Conservation (phyloP, 108 stramenopile genomes). For the Nitzschia palea region DNA sequence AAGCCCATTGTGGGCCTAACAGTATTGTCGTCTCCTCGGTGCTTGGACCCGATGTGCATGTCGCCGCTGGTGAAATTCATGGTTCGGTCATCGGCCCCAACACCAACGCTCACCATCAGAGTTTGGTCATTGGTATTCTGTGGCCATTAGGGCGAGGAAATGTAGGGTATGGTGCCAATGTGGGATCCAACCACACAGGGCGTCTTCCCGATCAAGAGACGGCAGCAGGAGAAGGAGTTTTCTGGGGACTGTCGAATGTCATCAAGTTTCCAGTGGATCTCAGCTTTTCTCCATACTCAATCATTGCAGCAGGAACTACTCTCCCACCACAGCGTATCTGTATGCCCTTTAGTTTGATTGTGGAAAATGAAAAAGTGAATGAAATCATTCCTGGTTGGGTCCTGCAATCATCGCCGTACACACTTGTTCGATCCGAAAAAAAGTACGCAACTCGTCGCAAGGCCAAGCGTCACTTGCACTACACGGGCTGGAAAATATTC, state of each 20-base stretch:
- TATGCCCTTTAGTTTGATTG: conserved; percentile 89
- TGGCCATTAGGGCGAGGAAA: conserved; percentile 95
- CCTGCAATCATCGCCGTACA: conserved; percentile 80
- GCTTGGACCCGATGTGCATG: conserved; percentile 86
- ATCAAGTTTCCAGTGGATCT: conserved; percentile 93
- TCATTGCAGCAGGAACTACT: conserved; percentile 90
- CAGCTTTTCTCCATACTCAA: conserved; percentile 80
- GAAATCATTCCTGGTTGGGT: conserved; percentile 92
- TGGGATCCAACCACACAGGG: conserved; percentile 96
- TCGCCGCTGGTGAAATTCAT: conserved; percentile 80
- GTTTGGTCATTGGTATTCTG: conserved; percentile 83
- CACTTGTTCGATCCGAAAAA: conserved; percentile 75
- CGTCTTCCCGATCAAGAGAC: conserved; percentile 92
- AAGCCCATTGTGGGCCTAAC: conserved; percentile 59
- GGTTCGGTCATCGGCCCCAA: conserved; percentile 84
- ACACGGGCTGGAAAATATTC: conserved; percentile 81
- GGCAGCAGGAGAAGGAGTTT: conserved; percentile 89
- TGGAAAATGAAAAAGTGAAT: conserved; percentile 49
- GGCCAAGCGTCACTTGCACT: conserved; percentile 67
- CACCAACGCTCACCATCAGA: conserved; percentile 90
- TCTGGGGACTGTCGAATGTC: conserved; percentile 84
- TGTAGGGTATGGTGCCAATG: conserved; percentile 94
- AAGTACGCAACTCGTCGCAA: conserved; percentile 80
- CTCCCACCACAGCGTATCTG: conserved; percentile 84
- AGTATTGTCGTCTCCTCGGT: conserved; percentile 64